Conservation (phyloP, 257 asterid species). For the Perilla frutescens region DNA sequence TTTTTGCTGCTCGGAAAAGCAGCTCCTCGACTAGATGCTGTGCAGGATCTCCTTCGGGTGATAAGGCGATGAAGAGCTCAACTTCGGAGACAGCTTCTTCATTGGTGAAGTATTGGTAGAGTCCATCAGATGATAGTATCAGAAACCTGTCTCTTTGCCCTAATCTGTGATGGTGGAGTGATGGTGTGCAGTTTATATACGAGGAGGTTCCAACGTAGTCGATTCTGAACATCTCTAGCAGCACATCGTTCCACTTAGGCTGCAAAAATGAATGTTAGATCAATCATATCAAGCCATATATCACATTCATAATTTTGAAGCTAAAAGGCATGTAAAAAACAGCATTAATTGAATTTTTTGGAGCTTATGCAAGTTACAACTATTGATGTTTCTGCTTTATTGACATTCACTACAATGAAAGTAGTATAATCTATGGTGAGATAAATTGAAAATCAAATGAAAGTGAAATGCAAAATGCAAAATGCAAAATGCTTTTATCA, state of each 20-base stretch:
- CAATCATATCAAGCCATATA: no score
- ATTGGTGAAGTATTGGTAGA: slow-evolving; percentile 86
- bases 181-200: slow-evolving; percentile 70
- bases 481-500: no score
- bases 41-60: slow-evolving; percentile 93
- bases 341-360: no score
- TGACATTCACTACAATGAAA: no score
- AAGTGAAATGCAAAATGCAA: no score
- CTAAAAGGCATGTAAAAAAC: no score
- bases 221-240: slow-evolving; percentile 76
- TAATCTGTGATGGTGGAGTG: slow-evolving; percentile 70
- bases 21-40: slow-evolving; percentile 85
- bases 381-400: no score
- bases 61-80: slow-evolving; percentile 73
- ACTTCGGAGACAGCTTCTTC: slow-evolving; percentile 89
- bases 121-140: slow-evolving; percentile 80
- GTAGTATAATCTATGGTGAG: no score
- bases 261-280: background rate
- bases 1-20: slow-evolving; percentile 86
- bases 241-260: slow-evolving; percentile 89
- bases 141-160: slow-evolving; percentile 74
- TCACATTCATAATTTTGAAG: background rate
- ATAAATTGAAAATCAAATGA: no score
- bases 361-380: no score
- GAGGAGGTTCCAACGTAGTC: slow-evolving; percentile 66